A percentile compares a stretch with the other conserved stretches of the same genome.
Conservation (phyloP, 345 rosid genomes). For the Eucalyptus melliodora region DNA sequence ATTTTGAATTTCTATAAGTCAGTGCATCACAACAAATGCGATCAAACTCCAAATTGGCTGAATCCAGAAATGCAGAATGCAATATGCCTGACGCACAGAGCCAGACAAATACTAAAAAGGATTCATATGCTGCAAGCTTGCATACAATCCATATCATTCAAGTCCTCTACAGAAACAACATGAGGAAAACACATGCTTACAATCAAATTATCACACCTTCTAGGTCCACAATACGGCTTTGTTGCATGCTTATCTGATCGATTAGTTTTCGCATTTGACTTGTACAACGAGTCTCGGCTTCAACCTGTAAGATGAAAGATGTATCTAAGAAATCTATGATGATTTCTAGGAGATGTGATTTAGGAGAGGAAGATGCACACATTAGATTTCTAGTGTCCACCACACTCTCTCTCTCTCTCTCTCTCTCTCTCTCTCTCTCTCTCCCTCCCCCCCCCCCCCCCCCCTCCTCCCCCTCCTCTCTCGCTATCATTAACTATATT, state of each 20-base stretch:
- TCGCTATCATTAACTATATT: not conserved
- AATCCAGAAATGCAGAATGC: not conserved
- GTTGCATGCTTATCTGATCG: constrained; percentile 80
- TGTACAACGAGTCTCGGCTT: constrained; percentile 75
- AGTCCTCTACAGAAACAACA: not conserved
- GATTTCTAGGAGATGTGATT: not conserved
- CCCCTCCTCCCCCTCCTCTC: rapidly evolving
- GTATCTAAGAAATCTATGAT: no score
- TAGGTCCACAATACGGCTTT: constrained; percentile 55
- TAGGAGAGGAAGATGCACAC: not conserved
- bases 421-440: rapidly evolving
- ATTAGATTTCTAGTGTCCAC: not conserved
- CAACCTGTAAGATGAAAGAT: constrained; percentile 28
- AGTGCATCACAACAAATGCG: not conserved
- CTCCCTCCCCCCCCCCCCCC: rapidly evolving
- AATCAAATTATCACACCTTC: constrained; percentile 33
- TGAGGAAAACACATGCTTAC: no score
- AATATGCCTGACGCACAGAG: not conserved
- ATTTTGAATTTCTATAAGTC: not conserved
- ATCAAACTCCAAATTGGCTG: not conserved
- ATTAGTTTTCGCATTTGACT: constrained; percentile 65
- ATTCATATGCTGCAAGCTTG: not conserved
- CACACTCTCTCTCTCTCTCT: not conserved
- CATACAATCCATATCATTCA: not conserved
- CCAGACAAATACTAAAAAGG: not conserved